Conservation (phyloP, 2,329 filamentous ascomycete genomes). For the Stagonosporopsis vannaccii region DNA sequence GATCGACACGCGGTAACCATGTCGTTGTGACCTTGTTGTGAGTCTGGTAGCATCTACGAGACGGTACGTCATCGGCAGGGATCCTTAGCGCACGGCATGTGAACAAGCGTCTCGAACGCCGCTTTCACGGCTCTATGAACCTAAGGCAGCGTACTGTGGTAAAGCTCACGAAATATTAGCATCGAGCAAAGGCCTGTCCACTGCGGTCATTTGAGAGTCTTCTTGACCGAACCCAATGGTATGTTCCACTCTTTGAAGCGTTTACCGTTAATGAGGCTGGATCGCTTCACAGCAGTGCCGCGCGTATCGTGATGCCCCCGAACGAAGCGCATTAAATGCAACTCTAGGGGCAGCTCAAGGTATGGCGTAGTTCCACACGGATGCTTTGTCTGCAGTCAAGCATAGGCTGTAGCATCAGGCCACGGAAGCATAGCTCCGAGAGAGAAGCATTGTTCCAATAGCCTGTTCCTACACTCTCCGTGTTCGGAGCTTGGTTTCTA, state of each 20-base stretch:
- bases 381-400: too few relatives aligned
- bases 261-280: too few relatives aligned
- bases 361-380: too few relatives aligned
- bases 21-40: constrained; percentile 31
- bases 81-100: constrained; percentile 21
- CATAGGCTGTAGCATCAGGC: too few relatives aligned
- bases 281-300: neutral
- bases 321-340: too few relatives aligned
- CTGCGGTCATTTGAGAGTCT: neutral
- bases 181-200: neutral
- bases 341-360: too few relatives aligned
- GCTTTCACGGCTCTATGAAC: neutral
- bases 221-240: neutral
- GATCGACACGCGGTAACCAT: constrained; percentile 24
- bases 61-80: constrained; percentile 42
- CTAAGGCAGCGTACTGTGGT: neutral
- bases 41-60: constrained; percentile 24
- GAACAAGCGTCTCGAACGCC: constrained; percentile 8
- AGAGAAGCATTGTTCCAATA: too few relatives aligned
- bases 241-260: neutral
- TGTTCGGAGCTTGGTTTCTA: too few relatives aligned
- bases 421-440: too few relatives aligned
- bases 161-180: neutral
- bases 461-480: too few relatives aligned
- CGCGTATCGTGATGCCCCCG: neutral